Base-by-base conservation (phyloP, 2,329 filamentous ascomycete genomes). In the Fonsecaea erecta region DNA sequence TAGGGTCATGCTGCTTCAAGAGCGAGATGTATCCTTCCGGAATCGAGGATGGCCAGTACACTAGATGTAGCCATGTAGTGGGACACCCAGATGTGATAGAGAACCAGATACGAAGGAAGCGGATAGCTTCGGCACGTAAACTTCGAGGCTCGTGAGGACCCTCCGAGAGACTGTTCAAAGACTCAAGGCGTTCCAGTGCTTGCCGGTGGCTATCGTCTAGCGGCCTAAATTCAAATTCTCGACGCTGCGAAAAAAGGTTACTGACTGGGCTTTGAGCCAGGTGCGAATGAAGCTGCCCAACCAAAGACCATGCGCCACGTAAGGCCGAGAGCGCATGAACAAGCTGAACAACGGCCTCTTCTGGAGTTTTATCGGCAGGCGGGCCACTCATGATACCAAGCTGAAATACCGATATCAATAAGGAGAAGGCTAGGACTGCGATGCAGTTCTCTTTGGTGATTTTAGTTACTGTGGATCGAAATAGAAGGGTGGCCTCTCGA, bases 341-440 rank as follows among this genome's bases (percentile, higher is more conserved):
- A 18, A 43, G 34, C 11, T 57, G 54, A n/a, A 8, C 18, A 43
- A n/a, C 28, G 2, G 32, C 35, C 18, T 43, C 54, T 57, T 43
- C 35, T 37, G 34, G 21, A 28, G 54, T 30, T 24, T 3, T 18
- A n/a, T 43, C 24, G 54, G 34, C 35, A 28, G 54, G 34, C 43
- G 14, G 3, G 11, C 14, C 28, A 12, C 16, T 16, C 30, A 43
- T 18, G 16, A 16, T 26, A 26, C 54, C 54, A 37, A 57, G 54
- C 54, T 57, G 54, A 30, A 57, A 57, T 11, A 57, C 54, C 18
- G 54, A 57, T 57, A 57, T 57, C 54, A 57, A 8, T 16, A 57
- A 30, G 24, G 54, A 57, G 54, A 57, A 57, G 12, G 32, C 54
- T 3, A 57, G 14, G 5, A 57, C 54, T 57, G 54, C 54, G 24